phyloP scores from a whole-genome alignment of 2,329 filamentous ascomycete species.

The Daldinia sp. region DNA sequence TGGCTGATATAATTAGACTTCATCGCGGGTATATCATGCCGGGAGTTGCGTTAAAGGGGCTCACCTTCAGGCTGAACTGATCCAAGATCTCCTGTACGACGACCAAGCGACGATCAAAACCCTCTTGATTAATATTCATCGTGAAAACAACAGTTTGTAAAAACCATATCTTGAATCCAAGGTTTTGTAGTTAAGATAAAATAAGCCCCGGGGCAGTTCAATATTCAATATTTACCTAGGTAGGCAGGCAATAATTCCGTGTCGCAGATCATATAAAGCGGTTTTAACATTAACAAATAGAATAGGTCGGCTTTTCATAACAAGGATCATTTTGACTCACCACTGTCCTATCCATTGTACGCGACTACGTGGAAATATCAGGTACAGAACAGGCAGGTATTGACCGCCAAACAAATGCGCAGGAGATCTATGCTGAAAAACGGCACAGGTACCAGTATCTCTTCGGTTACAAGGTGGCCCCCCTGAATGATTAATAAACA shows the following conservation, averaged over 20 bases:
- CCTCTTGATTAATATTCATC: constrained; percentile 14
- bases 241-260: neutral
- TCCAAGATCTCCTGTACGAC: constrained; percentile 4
- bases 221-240: too few species aligned
- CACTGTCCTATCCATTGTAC: too few species aligned
- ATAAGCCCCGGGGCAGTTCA: too few species aligned
- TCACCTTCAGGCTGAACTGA: constrained; percentile 7
- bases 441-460: too few species aligned
- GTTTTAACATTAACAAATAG: neutral
- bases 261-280: neutral
- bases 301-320: neutral
- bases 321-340: neutral
- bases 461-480: too few species aligned
- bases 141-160: neutral
- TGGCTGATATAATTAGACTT: constrained; percentile 1
- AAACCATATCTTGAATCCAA: neutral
- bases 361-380: neutral
- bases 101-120: constrained; percentile 6
- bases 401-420: neutral
- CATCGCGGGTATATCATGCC: neutral
- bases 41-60: neutral
- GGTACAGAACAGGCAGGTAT: too few species aligned
- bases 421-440: too few species aligned
- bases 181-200: neutral
- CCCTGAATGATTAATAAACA: too few species aligned